Conservation (phyloP, 805 yeast genomes). For the Ogataea degrootiae region DNA sequence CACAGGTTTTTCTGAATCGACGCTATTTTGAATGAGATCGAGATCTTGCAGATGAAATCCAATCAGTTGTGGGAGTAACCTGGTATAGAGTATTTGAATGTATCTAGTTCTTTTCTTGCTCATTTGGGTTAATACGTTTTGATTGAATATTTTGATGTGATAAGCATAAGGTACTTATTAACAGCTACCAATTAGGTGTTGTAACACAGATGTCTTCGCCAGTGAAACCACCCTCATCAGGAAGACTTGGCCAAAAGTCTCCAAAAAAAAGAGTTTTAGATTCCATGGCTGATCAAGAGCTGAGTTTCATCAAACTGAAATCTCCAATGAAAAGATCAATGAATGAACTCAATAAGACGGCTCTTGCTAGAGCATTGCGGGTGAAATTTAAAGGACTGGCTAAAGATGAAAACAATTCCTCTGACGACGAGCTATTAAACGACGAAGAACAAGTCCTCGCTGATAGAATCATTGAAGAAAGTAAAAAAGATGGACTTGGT, state of each 20-base stretch:
- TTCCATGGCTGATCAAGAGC: conserved; percentile 11
- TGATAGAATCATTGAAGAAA: conserved; percentile 38
- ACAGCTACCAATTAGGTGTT: no score
- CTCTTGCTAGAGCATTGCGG: conserved; percentile 42
- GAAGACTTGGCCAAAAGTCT: conserved; percentile 22
- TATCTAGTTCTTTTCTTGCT: no score
- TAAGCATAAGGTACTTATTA: no score
- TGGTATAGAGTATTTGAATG: no score
- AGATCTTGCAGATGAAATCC: no score
- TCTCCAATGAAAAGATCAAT: conserved; percentile 38
- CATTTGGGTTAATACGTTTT: no score
- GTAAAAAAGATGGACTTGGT: conserved; percentile 27
- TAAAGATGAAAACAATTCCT: conserved; percentile 21
- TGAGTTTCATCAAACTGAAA: conserved; percentile 40
- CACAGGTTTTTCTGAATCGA: no score
- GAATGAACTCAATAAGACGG: conserved; percentile 40
- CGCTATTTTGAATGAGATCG: no score
- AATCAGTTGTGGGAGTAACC: no score
- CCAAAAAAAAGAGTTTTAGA: conserved; percentile 34
- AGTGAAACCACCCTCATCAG: conserved; percentile 6
- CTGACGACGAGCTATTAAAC: conserved; percentile 32
- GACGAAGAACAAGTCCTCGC: conserved; percentile 42
- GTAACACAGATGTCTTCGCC: not conserved
- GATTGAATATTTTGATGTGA: no score
- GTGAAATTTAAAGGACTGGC: conserved; percentile 26